A percentile compares a stretch with the other conserved stretches of the same genome.
Conservation (phyloP, 805 yeast species). For the Saccharomyces jurei region DNA sequence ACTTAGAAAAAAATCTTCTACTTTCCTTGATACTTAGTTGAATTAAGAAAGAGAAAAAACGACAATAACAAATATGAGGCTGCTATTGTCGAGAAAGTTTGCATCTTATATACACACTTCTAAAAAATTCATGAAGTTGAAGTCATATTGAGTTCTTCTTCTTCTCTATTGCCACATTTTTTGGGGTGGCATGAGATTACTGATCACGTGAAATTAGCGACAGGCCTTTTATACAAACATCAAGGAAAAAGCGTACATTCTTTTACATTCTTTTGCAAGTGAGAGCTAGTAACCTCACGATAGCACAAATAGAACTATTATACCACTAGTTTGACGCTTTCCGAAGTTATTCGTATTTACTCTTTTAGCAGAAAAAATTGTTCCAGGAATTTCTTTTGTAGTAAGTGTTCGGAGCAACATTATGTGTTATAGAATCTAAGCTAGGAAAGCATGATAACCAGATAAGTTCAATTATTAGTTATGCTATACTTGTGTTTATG, state of each 20-base stretch:
- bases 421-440: no score
- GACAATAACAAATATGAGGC: not conserved
- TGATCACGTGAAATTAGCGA: constrained; percentile 5
- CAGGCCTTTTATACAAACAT: not conserved
- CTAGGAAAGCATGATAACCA: no score
- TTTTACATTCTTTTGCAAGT: not conserved
- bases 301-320: not conserved
- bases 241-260: not conserved
- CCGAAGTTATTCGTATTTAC: no score
- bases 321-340: no score
- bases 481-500: no score
- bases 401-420: no score
- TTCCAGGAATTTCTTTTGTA: no score
- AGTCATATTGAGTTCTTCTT: not conserved
- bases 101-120: not conserved
- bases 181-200: not conserved
- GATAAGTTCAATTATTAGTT: no score
- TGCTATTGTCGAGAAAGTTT: not conserved
- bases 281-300: not conserved
- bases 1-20: not conserved
- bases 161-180: not conserved
- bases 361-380: no score
- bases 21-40: not conserved
- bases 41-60: no score
- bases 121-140: not conserved